Conservation (phyloP, 148 eudicot genomes). For the Rhododendron ferrugineum region DNA sequence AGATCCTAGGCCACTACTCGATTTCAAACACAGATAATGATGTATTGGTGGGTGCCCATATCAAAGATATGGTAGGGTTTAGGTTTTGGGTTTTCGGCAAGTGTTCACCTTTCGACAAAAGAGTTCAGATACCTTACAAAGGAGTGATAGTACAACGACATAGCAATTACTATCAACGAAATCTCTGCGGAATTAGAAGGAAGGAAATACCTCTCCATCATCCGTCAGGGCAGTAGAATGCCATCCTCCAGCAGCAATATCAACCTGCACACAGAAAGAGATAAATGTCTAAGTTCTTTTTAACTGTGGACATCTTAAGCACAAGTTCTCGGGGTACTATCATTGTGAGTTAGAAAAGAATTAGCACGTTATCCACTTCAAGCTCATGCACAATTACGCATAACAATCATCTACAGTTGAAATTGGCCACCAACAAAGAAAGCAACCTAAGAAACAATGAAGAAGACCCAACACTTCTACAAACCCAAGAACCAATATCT, state of each 20-base stretch:
- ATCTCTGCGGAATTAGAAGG: background rate
- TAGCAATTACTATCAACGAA: background rate
- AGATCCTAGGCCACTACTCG: background rate
- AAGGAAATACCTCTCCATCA: slow-evolving; percentile 77
- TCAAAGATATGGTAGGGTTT: background rate
- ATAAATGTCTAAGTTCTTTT: slow-evolving; percentile 2
- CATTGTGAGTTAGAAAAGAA: background rate
- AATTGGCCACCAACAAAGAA: background rate
- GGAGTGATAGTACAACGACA: background rate
- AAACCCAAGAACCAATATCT: background rate
- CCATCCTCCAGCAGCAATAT: slow-evolving; percentile 99
- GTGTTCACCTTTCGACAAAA: background rate
- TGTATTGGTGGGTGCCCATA: background rate
- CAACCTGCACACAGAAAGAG: slow-evolving; percentile 52
- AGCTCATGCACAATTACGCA: background rate
- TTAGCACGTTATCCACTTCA: background rate
- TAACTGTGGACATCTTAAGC: background rate
- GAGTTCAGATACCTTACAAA: background rate
- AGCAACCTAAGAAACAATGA: background rate
- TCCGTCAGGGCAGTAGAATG: slow-evolving; percentile 90
- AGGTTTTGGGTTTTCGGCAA: background rate
- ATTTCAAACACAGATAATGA: background rate
- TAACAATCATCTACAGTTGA: background rate
- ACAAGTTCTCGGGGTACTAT: background rate
- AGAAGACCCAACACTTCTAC: background rate